Evolutionary conservation across 2,329 filamentous ascomycete genomes (phyloP), one percentile per base, ranked within the genome.

Genomic region (Blumeria hordei): DNA sequence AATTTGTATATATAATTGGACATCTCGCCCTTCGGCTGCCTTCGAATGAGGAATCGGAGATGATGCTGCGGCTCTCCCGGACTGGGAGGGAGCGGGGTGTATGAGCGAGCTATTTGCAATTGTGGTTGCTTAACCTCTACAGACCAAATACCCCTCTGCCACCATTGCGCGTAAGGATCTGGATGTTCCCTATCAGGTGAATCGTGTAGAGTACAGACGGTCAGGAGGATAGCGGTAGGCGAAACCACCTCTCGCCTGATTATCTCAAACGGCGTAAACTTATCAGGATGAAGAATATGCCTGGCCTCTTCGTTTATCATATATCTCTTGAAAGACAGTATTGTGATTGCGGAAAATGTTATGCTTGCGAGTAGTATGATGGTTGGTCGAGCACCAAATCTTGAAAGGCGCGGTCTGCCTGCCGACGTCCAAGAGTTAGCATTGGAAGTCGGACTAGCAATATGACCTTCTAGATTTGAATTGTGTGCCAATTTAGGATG

Each of bases 81-180:
- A 21, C 21, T 12, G 0, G 78, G 74, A 0, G 87, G 90, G 0
- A 98, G 71, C 0, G 90, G 88, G 3, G 92, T 96, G 68, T 98
- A 98, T 56, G 87, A 81, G 58, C 92, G 72, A 45, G 86, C 85
- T 61, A 98, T 94, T 68, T 95, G 88, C 56, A 96, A 70, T 66
- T 94, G 81, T 1, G 92, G 92, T 69, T 96, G 92, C 69, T 94
- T 94, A 64, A 94, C 80, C 70, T 95, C 84, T 36, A 96, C 82
- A 59, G 83, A 88, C 83, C 87, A 94, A 44, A 93, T 74, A 4
- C 84, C 83, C 55, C 76, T 72, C 45, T 68, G 67, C 76, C 78
- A 81, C 28, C 72, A 72, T 10, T 68, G 61, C 4, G 66, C 62
- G 56, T 74, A 72, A 59, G 58, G 59, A 68, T 59, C 59, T 32